phyloP scores from a whole-genome alignment of 2,329 filamentous ascomycete species.

The Tothia fuscella region DNA sequence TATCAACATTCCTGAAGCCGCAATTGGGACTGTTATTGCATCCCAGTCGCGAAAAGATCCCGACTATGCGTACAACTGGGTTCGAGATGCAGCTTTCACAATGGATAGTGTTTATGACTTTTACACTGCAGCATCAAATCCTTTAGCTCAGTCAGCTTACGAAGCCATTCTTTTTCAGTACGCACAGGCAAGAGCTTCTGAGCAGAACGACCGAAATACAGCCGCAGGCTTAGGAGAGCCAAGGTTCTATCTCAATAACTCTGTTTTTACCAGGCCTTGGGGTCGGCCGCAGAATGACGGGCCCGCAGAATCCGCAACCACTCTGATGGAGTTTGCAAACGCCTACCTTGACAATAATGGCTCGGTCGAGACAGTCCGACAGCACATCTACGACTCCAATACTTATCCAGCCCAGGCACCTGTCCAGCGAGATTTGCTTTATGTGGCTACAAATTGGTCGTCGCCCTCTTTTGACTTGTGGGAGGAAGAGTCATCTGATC shows the following conservation, averaged over 20 bases:
- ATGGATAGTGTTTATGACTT: conserved; percentile 28
- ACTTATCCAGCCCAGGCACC: conserved; percentile 22
- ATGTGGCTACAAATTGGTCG: conserved; percentile 31
- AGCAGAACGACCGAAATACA: conserved; percentile 21
- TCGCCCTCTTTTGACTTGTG: conserved; percentile 31
- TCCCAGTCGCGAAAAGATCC: conserved; percentile 19
- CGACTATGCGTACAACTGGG: conserved; percentile 23
- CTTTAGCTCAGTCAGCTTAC: conserved; percentile 15
- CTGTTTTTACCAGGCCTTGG: conserved; percentile 27
- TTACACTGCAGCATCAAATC: conserved; percentile 21
- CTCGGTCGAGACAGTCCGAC: conserved; percentile 23
- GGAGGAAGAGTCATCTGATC: conserved; percentile 32
- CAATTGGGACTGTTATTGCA: conserved; percentile 20
- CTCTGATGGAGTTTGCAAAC: conserved; percentile 28
- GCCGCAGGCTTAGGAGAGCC: conserved; percentile 31
- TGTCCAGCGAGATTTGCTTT: conserved; percentile 34
- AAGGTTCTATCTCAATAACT: conserved; percentile 28
- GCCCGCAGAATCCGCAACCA: conserved; percentile 30
- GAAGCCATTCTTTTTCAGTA: conserved; percentile 26
- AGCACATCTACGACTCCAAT: conserved; percentile 21
- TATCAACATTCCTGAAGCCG: conserved; percentile 21
- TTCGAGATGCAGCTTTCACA: conserved; percentile 32
- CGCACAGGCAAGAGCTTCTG: conserved; percentile 22
- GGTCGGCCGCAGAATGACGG: conserved; percentile 34
- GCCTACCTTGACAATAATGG: conserved; percentile 11